A percentile compares a stretch with the other conserved stretches of the same genome.
These are phyloP conservation scores for Pseudofabraea citricarpa DNA, from an alignment of 2,329 filamentous ascomycete genomes.

Conservation along the genomic window DNA sequence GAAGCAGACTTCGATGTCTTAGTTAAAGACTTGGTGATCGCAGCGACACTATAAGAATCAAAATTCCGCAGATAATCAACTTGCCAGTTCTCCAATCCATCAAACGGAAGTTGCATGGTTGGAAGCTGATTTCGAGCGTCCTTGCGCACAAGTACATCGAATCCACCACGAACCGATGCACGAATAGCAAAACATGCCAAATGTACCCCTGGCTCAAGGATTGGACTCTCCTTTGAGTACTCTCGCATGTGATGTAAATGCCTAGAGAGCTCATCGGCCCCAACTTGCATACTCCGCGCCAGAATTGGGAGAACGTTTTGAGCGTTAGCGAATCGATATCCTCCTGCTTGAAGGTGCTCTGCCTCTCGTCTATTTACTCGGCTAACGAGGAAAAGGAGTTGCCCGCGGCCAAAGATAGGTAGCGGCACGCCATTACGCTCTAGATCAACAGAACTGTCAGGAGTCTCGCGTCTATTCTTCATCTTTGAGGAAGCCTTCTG, in stretches of 20 bases:
- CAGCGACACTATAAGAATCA: slow-evolving; percentile 42
- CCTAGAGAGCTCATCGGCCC: slow-evolving; percentile 52
- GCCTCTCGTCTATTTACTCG: slow-evolving; percentile 55
- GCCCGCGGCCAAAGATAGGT: slow-evolving; percentile 59
- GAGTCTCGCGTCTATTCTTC: slow-evolving; percentile 6
- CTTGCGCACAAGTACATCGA: slow-evolving; percentile 24
- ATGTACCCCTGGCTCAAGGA: slow-evolving; percentile 49
- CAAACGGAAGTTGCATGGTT: slow-evolving; percentile 47
- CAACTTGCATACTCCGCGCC: slow-evolving; percentile 69
- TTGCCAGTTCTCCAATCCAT: slow-evolving; percentile 50
- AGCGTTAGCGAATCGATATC: slow-evolving; percentile 72
- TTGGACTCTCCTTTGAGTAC: slow-evolving; percentile 44
- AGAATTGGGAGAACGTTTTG: slow-evolving; percentile 66
- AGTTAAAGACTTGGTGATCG: slow-evolving; percentile 34
- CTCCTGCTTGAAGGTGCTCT: slow-evolving; percentile 60
- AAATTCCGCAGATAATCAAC: slow-evolving; percentile 44
- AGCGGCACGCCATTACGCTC: slow-evolving; percentile 31
- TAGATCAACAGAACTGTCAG: slow-evolving; percentile 27
- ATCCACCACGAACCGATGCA: slow-evolving; percentile 33
- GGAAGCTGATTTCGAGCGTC: slow-evolving; percentile 55
- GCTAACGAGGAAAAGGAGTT: slow-evolving; percentile 75
- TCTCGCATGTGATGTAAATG: slow-evolving; percentile 61
- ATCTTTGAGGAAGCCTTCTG: slow-evolving; percentile 20
- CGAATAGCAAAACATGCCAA: slow-evolving; percentile 54
- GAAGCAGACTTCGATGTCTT: slow-evolving; percentile 29